Conservation (phyloP, 1,284 basidiomycete genomes). For the Rugosomyces carneus region DNA sequence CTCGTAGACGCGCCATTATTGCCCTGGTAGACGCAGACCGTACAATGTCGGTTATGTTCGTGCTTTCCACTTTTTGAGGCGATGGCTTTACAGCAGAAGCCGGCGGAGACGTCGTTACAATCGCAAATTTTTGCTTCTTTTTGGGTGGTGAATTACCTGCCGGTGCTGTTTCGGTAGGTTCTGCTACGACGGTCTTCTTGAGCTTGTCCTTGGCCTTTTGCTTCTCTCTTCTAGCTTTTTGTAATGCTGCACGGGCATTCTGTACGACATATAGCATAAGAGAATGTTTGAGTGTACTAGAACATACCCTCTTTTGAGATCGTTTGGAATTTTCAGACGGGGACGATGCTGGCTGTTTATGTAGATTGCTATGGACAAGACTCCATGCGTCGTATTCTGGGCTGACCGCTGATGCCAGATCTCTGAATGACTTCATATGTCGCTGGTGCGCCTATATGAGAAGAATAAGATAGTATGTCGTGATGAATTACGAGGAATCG, state of each 20-base stretch:
- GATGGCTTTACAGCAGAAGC: not conserved
- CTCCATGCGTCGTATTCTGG: slow-evolving; percentile 43
- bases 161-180: not conserved
- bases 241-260: slow-evolving; percentile 29
- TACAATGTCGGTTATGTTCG: slow-evolving; percentile 25
- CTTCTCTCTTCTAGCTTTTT: slow-evolving; percentile 29
- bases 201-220: slow-evolving; percentile 25
- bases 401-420: slow-evolving; percentile 31
- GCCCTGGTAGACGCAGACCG: slow-evolving; percentile 28
- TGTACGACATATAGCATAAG: slow-evolving; percentile 19
- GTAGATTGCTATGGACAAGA: slow-evolving; percentile 29
- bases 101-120: not conserved
- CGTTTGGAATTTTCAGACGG: slow-evolving; percentile 41
- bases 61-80: slow-evolving; percentile 1
- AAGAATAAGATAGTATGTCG: slow-evolving; percentile 16
- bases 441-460: slow-evolving; percentile 51
- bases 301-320: slow-evolving; percentile 47
- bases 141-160: slow-evolving; percentile 6
- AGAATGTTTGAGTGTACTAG: not conserved
- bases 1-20: slow-evolving; percentile 27
- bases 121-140: slow-evolving; percentile 18
- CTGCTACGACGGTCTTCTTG: slow-evolving; percentile 16
- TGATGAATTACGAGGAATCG: slow-evolving; percentile 20
- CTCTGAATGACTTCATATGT: slow-evolving; percentile 46
- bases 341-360: slow-evolving; percentile 20